phyloP scores from a whole-genome alignment of 1,284 basidiomycete species.

The Rhodotorula sp. region DNA sequence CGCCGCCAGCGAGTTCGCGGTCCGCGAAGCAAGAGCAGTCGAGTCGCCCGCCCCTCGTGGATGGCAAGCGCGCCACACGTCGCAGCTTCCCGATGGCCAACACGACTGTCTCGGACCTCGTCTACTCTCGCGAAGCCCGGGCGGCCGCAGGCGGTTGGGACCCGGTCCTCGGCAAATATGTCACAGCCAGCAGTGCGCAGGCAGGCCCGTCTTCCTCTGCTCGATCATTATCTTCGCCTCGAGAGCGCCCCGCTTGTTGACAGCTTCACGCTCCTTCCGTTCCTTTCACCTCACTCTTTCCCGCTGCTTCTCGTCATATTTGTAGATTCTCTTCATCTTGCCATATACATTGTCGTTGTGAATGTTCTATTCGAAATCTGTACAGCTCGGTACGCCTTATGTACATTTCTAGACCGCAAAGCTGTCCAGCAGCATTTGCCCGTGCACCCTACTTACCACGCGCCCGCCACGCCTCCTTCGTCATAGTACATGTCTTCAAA shows the following conservation, averaged over 20 bases:
- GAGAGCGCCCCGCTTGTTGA: no score
- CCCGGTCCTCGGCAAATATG: constrained; percentile 12
- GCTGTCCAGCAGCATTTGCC: not conserved
- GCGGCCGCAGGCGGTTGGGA: constrained; percentile 26
- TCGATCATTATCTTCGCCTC: not conserved
- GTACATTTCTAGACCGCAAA: no score
- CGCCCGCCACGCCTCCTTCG: constrained; percentile 12
- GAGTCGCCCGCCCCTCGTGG: not conserved
- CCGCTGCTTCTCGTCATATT: no score
- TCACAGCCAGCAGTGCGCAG: not conserved
- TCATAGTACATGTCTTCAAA: constrained; percentile 39
- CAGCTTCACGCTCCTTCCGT: no score
- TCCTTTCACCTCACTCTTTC: no score
- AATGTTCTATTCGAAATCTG: not conserved
- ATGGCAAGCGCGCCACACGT: constrained; percentile 17
- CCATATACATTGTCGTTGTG: not conserved
- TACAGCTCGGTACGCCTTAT: no score
- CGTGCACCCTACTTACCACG: constrained; percentile 1
- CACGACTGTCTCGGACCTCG: constrained; percentile 12
- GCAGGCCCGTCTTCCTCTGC: not conserved
- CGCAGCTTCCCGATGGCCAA: constrained; percentile 17
- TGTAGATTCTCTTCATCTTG: not conserved
- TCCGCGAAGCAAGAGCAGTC: not conserved
- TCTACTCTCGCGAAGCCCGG: constrained; percentile 4
- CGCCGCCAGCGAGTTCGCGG: not conserved